A percentile compares a stretch with the other conserved stretches of the same genome.
phyloP scores from a whole-genome alignment of 108 stramenopile species.

The Mayamaea pseudoterrestris region DNA sequence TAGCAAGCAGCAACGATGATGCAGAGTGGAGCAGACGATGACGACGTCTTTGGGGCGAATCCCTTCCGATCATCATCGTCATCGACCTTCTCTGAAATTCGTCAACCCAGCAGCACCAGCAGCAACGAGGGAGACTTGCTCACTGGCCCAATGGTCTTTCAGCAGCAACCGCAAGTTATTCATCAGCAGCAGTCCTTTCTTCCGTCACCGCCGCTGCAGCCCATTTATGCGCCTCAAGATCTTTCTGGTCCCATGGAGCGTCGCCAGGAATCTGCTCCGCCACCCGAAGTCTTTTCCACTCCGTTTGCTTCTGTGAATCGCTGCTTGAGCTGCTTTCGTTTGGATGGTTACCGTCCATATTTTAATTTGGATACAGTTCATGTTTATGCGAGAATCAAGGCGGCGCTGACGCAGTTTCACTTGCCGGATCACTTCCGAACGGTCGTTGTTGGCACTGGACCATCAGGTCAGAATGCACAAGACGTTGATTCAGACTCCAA shows the following conservation, averaged over 20 bases:
- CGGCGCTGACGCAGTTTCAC: conserved; percentile 30
- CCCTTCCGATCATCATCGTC: background rate
- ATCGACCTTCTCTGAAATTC: background rate
- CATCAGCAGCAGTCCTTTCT: conserved; percentile 7
- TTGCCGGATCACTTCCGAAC: conserved; percentile 61
- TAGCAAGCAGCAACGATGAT: background rate
- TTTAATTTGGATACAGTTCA: conserved; percentile 45
- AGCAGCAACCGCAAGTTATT: background rate
- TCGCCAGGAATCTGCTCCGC: background rate
- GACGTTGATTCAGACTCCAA: conserved; percentile 17
- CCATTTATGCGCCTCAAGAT: background rate
- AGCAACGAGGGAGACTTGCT: background rate
- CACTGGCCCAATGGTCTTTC: background rate
- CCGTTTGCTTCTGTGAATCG: conserved; percentile 13
- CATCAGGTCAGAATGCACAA: background rate
- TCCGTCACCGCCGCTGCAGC: conserved; percentile 3
- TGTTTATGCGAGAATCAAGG: conserved; percentile 23
- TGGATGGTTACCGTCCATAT: conserved; percentile 29
- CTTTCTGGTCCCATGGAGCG: background rate
- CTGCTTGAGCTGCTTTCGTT: conserved; percentile 16
- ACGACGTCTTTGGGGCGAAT: conserved; percentile 8
- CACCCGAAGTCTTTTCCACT: background rate
- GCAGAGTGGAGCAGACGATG: background rate
- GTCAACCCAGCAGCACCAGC: background rate
- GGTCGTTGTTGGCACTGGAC: conserved; percentile 33